Conservation (phyloP, 2,329 filamentous ascomycete genomes). For the Stagonosporopsis cucurbitacearum region DNA sequence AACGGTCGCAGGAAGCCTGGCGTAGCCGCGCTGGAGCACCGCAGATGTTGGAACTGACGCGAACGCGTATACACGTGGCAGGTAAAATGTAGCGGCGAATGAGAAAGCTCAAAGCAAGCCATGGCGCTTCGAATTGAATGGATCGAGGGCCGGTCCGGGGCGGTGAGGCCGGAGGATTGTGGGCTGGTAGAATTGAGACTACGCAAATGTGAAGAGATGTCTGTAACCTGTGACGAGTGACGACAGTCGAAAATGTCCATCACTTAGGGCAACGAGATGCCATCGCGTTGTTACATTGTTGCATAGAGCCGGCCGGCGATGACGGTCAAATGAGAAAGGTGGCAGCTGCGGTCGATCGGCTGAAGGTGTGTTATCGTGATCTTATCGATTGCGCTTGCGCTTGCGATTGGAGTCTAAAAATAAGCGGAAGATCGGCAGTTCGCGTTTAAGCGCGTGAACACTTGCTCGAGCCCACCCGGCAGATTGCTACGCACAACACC, state of each 20-base stretch:
- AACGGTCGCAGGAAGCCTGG: slow-evolving; percentile 1
- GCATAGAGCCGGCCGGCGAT: background rate
- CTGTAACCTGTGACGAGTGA: no score
- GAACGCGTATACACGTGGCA: slow-evolving; percentile 25
- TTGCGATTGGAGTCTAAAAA: slow-evolving; percentile 15
- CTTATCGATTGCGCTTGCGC: slow-evolving; percentile 19
- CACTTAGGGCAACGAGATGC: background rate
- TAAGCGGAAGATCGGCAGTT: slow-evolving; percentile 21
- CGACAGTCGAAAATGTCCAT: background rate
- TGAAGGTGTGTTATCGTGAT: slow-evolving; percentile 21
- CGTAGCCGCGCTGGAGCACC: slow-evolving; percentile 27
- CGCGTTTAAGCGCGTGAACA: slow-evolving; percentile 24
- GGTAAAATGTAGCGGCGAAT: slow-evolving; percentile 15
- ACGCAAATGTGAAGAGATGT: no score
- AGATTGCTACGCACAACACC: slow-evolving; percentile 5
- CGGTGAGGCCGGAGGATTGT: slow-evolving; percentile 3
- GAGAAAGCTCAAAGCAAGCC: background rate
- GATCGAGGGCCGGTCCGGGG: slow-evolving; percentile 1
- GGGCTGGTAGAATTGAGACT: background rate
- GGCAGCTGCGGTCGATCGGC: slow-evolving; percentile 14
- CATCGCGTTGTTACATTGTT: background rate
- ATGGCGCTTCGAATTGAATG: slow-evolving; percentile 5
- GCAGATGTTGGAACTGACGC: slow-evolving; percentile 12
- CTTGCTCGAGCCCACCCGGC: slow-evolving; percentile 13
- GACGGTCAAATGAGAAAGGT: no score